These are phyloP conservation scores for Vitis labrusca DNA, from an alignment of 164 flowering plant species.

Conservation along the genomic window DNA sequence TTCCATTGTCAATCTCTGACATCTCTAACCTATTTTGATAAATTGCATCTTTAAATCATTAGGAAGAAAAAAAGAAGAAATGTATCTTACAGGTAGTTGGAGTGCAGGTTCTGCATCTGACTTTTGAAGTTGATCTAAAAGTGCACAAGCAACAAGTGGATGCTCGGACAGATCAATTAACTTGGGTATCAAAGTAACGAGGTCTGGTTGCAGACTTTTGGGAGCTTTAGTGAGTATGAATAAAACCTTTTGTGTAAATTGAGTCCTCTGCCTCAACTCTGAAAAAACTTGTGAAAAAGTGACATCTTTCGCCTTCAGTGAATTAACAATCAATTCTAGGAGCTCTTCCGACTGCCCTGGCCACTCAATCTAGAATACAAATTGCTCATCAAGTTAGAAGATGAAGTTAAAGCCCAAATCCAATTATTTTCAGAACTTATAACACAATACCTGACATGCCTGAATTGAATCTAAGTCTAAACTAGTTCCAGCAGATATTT, in stretches of 20 bases:
- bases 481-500: constrained; percentile 62
- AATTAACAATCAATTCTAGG: constrained; percentile 91
- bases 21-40: no score
- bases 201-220: constrained; percentile 85
- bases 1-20: no score
- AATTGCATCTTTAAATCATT: not conserved
- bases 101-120: constrained; percentile 83
- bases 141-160: constrained; percentile 87
- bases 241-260: constrained; percentile 90
- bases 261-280: constrained; percentile 87
- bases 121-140: constrained; percentile 83
- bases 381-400: no score
- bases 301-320: constrained; percentile 89
- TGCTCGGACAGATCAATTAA: constrained; percentile 97
- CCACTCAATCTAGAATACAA: constrained; percentile 64
- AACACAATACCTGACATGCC: constrained; percentile 59
- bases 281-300: constrained; percentile 94
- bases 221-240: constrained; percentile 97
- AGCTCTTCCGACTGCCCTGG: constrained; percentile 98
- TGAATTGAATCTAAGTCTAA: constrained; percentile 53
- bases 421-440: no score
- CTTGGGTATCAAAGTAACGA: constrained; percentile 89
- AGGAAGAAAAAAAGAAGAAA: not conserved
- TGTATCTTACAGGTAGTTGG: constrained; percentile 66
- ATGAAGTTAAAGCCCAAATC: not conserved